Evolutionary conservation across 1,284 basidiomycete species (phyloP).

Genomic region (Ustilago loliicola): DNA sequence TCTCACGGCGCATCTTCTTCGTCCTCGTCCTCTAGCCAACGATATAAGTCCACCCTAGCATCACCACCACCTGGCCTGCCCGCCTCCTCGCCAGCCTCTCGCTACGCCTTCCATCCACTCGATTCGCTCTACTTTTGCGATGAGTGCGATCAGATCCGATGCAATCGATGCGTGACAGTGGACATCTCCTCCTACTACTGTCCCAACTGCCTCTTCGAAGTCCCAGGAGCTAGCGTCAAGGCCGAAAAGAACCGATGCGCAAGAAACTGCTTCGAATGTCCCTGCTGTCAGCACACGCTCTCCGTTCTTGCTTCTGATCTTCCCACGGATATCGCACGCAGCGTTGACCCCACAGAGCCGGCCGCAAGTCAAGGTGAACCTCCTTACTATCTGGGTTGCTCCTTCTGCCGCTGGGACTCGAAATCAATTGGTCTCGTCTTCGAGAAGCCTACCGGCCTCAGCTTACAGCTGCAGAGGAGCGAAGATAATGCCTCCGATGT

Average conservation of each 20-base stretch:
- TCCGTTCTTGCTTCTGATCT: slow-evolving; percentile 89
- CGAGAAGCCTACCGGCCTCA: slow-evolving; percentile 94
- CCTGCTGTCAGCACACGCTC: slow-evolving; percentile 88
- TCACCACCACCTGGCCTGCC: slow-evolving; percentile 40
- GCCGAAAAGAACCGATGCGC: slow-evolving; percentile 98
- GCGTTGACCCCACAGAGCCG: slow-evolving; percentile 57
- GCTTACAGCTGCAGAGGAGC: slow-evolving; percentile 45
- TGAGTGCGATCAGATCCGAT: slow-evolving; percentile 94
- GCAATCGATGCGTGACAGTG: slow-evolving; percentile 88
- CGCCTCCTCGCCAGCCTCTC: slow-evolving; percentile 42
- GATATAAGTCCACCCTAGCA: slow-evolving; percentile 6
- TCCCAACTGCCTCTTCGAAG: slow-evolving; percentile 98
- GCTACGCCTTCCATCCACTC: slow-evolving; percentile 76
- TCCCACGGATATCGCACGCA: slow-evolving; percentile 57
- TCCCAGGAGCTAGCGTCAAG: slow-evolving; percentile 93
- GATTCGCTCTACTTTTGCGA: slow-evolving; percentile 95
- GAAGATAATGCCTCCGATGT: slow-evolving; percentile 54
- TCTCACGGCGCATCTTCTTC: not conserved
- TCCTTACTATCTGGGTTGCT: slow-evolving; percentile 91
- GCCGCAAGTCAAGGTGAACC: slow-evolving; percentile 77
- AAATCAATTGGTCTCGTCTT: slow-evolving; percentile 89
- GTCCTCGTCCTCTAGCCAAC: slow-evolving; percentile 1
- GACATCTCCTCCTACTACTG: slow-evolving; percentile 98
- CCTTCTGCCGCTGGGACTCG: slow-evolving; percentile 94
- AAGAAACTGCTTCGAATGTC: slow-evolving; percentile 96